Evolutionary conservation across 768 basidiomycete genomes (phyloP).

Genomic region (Lentinula guzmanii): DNA sequence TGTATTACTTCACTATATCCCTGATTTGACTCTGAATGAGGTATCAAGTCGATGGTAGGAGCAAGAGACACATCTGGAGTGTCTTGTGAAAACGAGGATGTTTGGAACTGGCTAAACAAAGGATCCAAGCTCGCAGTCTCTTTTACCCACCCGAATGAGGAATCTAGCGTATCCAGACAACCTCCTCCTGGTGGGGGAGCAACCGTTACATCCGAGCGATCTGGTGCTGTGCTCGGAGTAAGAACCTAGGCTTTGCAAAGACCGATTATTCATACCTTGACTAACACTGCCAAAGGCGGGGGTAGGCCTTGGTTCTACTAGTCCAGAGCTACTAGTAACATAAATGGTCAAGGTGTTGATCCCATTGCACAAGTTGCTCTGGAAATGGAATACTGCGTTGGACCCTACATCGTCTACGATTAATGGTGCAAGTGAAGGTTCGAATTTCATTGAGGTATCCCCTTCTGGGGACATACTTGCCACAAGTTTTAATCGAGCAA

Average conservation of each 20-base stretch:
- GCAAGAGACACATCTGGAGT: background rate
- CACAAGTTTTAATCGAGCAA: background rate
- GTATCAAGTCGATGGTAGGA: background rate
- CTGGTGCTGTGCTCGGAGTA: background rate
- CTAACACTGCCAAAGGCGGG: background rate
- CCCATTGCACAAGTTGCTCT: background rate
- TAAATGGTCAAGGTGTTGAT: background rate
- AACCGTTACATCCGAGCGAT: background rate
- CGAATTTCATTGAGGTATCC: background rate
- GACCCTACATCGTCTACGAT: background rate
- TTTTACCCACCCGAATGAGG: background rate
- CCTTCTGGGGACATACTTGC: background rate
- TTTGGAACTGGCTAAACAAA: background rate
- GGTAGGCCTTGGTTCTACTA: background rate
- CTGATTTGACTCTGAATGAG: background rate
- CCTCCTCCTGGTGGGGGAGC: background rate
- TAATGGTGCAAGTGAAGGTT: background rate
- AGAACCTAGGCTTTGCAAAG: too few species aligned
- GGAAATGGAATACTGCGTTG: background rate
- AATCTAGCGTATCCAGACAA: background rate
- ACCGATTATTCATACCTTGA: too few species aligned
- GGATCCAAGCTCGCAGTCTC: background rate
- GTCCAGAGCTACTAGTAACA: background rate
- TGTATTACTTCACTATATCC: background rate
- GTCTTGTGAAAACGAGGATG: background rate